These are phyloP conservation scores for Yamadazyma pseudoaaseri DNA, from an alignment of 1,139 yeast species.

Conservation along the genomic window DNA sequence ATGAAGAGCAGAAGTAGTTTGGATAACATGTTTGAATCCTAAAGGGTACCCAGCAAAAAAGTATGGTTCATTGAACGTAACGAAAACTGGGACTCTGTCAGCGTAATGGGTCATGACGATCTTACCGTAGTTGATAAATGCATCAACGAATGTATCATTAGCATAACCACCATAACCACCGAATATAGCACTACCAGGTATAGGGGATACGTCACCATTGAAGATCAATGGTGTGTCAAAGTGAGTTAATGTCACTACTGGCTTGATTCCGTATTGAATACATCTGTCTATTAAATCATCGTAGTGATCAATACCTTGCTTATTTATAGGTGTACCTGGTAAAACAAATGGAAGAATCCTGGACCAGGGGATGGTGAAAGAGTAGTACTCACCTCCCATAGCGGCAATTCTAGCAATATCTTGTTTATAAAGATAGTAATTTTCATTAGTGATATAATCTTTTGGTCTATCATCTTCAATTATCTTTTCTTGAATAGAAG, in stretches of 20 bases:
- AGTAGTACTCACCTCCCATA: slow-evolving; percentile 30
- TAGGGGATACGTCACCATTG: slow-evolving; percentile 1
- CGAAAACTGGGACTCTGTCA: slow-evolving; percentile 32
- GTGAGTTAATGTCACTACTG: slow-evolving; percentile 33
- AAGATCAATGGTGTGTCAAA: slow-evolving; percentile 32
- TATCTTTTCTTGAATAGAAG: slow-evolving; percentile 27
- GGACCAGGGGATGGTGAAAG: slow-evolving; percentile 35
- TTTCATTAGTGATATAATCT: slow-evolving; percentile 29
- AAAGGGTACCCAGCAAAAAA: slow-evolving; percentile 17
- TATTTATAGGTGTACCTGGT: slow-evolving; percentile 28
- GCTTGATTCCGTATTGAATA: slow-evolving; percentile 25
- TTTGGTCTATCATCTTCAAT: slow-evolving; percentile 12
- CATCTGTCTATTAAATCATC: slow-evolving; percentile 30
- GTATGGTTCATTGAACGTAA: slow-evolving; percentile 35
- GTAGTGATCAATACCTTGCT: slow-evolving; percentile 32
- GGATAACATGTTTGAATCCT: slow-evolving; percentile 26
- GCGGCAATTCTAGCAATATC: slow-evolving; percentile 30
- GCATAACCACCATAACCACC: slow-evolving; percentile 24
- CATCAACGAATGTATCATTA: slow-evolving; percentile 26
- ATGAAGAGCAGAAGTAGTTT: slow-evolving; percentile 28
- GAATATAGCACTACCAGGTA: slow-evolving; percentile 7
- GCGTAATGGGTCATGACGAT: slow-evolving; percentile 30
- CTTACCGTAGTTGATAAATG: slow-evolving; percentile 30
- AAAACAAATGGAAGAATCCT: slow-evolving; percentile 29
- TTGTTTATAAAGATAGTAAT: slow-evolving; percentile 32